These are phyloP conservation scores for Diaporthe australafricana DNA, from an alignment of 2,329 filamentous ascomycete genomes.

Conservation along the genomic window DNA sequence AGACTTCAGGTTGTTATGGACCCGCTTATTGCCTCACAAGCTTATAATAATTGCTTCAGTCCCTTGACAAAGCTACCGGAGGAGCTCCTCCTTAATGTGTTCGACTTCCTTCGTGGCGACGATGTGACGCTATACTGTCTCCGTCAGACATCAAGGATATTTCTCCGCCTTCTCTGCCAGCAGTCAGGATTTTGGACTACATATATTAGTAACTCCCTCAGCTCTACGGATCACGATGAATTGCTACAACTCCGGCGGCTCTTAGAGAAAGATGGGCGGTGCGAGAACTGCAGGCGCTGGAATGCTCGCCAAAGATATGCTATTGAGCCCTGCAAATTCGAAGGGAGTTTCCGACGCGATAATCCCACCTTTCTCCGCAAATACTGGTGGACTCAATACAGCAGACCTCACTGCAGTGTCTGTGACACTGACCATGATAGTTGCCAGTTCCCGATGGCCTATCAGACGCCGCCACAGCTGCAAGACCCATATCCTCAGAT, in stretches of 20 bases:
- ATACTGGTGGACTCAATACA: neutral
- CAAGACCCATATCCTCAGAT: neutral
- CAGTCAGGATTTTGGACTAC: constrained; percentile 7
- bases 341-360: no score
- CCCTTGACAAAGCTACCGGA: constrained; percentile 38
- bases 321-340: neutral
- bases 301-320: neutral
- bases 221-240: no score
- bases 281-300: constrained; percentile 36
- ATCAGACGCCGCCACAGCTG: neutral
- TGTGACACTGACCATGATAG: constrained; percentile 22
- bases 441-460: neutral
- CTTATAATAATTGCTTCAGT: constrained; percentile 38
- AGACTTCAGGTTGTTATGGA: constrained; percentile 36
- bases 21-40: constrained; percentile 38
- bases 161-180: constrained; percentile 37
- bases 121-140: constrained; percentile 37
- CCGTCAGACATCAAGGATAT: constrained; percentile 36
- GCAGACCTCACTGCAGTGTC: constrained; percentile 31
- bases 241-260: constrained; percentile 33
- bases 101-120: constrained; percentile 35
- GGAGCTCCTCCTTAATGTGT: constrained; percentile 39
- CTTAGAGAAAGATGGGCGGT: constrained; percentile 38
- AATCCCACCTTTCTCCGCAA: no score
- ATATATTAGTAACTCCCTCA: no score